A percentile compares a stretch with the other conserved stretches of the same genome.
phyloP scores from a whole-genome alignment of 495 filamentous ascomycete genomes.

The Podospora fimiseda region DNA sequence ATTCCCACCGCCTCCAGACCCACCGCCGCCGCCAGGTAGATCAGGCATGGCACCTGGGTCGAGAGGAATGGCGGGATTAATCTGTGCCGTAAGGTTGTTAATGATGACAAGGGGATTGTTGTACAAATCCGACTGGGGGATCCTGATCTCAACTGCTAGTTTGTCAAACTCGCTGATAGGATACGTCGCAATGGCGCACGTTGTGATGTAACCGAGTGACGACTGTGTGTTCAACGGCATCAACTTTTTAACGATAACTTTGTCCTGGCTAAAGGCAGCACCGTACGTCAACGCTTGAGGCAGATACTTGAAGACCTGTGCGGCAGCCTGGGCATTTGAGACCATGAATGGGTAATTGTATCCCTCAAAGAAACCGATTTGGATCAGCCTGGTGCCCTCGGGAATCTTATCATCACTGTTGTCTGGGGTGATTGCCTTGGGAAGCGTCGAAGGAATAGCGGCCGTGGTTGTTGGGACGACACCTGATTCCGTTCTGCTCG shows the following conservation, averaged over 20 bases:
- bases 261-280: conserved; percentile 40
- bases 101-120: conserved; percentile 54
- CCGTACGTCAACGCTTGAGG: conserved; percentile 69
- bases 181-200: conserved; percentile 68
- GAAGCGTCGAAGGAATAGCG: conserved; percentile 57
- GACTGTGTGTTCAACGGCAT: conserved; percentile 69
- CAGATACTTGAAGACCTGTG: conserved; percentile 81
- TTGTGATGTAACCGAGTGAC: conserved; percentile 72
- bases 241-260: conserved; percentile 65
- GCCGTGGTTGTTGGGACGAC: conserved; percentile 29
- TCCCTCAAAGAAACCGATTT: conserved; percentile 73
- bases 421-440: conserved; percentile 66
- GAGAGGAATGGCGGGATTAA: conserved; percentile 81
- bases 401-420: conserved; percentile 36
- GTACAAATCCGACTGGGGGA: conserved; percentile 68
- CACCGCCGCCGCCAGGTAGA: conserved; percentile 7
- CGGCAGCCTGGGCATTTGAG: conserved; percentile 57
- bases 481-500: conserved; percentile 22
- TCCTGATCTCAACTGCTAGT: conserved; percentile 57
- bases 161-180: conserved; percentile 57
- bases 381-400: conserved; percentile 58
- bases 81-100: conserved; percentile 64
- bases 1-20: background rate
- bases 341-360: conserved; percentile 84
- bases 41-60: conserved; percentile 35